Evolutionary conservation across 2,329 filamentous ascomycete genomes (phyloP), one percentile per base, ranked within the genome.

Genomic region (Scytalidium lignicola): DNA sequence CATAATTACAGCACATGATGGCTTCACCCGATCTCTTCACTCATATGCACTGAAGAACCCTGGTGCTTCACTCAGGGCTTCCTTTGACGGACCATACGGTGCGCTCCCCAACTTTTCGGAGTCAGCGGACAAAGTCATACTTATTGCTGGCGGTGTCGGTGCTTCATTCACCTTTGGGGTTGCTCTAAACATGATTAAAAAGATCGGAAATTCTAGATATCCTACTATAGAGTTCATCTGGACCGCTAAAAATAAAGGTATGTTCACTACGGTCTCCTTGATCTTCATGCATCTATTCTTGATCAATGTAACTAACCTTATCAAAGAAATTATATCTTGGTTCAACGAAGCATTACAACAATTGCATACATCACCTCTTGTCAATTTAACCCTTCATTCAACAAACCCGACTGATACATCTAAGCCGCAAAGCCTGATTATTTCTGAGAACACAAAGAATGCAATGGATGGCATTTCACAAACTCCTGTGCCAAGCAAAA

Each of bases 141-240:
- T 84, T 39, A 69, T 84, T 32, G 78, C 79, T 3, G 81, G 80
- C 12, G 82, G 81, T 3, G 79, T 78, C 45, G 81, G 82, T 2
- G 80, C 77, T 2, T 82, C 75, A 23, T 85, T 83, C 59, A 75
- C 73, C 0, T 75, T 77, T 50, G 74, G 74, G 4, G 62, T 77
- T 29, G 73, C 70, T 1, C 61, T 71, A 7, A 72, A 75, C 51
- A 67, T 76, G 50, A 64, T 75, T 5, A 66, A 67, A 53, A 68
- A 71, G 43, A 67, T 75, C 0, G 59, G 68, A 39, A 60, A 63
- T 28, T 65, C 67, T 2, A 58, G 60, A 19, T 67, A 69, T 51
- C 61, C 53, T 23, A 41, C 63, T 29, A 64, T 78, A 39, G 70
- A 73, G 1, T 74, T 78, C 48, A 70, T 77, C 22, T 78, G 75